Evolutionary conservation across 305 asterid species (phyloP).

Genomic region (Petunia hybrid): DNA sequence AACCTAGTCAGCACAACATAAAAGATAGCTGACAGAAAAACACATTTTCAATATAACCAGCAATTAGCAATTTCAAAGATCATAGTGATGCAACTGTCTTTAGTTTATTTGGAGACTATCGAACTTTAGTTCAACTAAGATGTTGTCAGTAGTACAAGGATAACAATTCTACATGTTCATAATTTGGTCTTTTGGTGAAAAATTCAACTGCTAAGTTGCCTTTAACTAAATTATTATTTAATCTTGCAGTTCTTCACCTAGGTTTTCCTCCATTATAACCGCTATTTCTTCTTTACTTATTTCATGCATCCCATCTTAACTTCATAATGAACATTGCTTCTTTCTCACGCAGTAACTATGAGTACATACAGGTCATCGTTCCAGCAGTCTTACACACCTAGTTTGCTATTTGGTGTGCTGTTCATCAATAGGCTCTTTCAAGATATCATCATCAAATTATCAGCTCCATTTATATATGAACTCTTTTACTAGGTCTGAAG

Average conservation of each 20-base stretch:
- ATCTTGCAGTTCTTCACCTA: not conserved
- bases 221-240: not conserved
- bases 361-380: not conserved
- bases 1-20: not conserved
- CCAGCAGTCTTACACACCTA: slow-evolving; percentile 20
- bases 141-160: too few species aligned
- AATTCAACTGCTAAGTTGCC: not conserved
- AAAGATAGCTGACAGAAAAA: not conserved
- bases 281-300: not conserved
- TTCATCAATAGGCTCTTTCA: slow-evolving; percentile 22
- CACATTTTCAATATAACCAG: not conserved
- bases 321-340: not conserved
- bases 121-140: too few species aligned
- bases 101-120: too few species aligned
- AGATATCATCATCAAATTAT: not conserved
- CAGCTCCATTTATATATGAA: slow-evolving; percentile 2
- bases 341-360: not conserved
- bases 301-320: not conserved
- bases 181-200: too few species aligned
- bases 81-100: not conserved
- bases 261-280: not conserved
- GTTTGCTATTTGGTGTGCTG: not conserved
- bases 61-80: not conserved
- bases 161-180: too few species aligned
- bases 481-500: not conserved